Percentiles rank a stretch among this genome's conserved stretches.
Conservation (phyloP, 2,329 filamentous ascomycete genomes). For the Neurospora crassa region DNA sequence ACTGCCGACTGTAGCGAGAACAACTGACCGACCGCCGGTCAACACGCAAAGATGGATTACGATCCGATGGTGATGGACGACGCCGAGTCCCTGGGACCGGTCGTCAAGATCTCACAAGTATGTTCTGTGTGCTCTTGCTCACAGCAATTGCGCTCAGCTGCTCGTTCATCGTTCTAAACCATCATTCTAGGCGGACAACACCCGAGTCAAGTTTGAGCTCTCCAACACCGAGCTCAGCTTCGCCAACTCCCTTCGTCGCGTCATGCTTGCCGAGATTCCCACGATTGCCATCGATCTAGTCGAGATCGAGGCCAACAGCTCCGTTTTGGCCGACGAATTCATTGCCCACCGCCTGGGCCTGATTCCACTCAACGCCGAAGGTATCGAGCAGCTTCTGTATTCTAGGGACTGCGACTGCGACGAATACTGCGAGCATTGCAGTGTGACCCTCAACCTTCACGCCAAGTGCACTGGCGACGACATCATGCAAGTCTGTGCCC, state of each 20-base stretch:
- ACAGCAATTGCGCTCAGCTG: not conserved
- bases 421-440: constrained; percentile 86
- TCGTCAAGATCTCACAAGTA: constrained; percentile 52
- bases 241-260: constrained; percentile 83
- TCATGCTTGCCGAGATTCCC: constrained; percentile 88
- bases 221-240: constrained; percentile 82
- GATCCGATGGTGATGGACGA: constrained; percentile 53
- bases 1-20: not conserved
- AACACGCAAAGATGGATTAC: constrained; percentile 40
- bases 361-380: constrained; percentile 76
- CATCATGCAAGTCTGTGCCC: constrained; percentile 88
- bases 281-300: constrained; percentile 93
- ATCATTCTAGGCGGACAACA: constrained; percentile 56
- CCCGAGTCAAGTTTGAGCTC: constrained; percentile 85
- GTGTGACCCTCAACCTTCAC: constrained; percentile 73
- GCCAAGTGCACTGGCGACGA: constrained; percentile 78
- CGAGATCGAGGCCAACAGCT: constrained; percentile 85
- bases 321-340: constrained; percentile 94
- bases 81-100: constrained; percentile 44
- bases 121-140: constrained; percentile 10
- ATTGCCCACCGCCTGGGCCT: constrained; percentile 86
- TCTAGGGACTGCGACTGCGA: constrained; percentile 95
- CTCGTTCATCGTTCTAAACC: constrained; percentile 15
- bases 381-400: constrained; percentile 75
- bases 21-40: not conserved